A percentile compares a stretch with the other conserved stretches of the same genome.
phyloP scores from a whole-genome alignment of 2,329 filamentous ascomycete genomes.

The Sporothrix pseudoabietina region DNA sequence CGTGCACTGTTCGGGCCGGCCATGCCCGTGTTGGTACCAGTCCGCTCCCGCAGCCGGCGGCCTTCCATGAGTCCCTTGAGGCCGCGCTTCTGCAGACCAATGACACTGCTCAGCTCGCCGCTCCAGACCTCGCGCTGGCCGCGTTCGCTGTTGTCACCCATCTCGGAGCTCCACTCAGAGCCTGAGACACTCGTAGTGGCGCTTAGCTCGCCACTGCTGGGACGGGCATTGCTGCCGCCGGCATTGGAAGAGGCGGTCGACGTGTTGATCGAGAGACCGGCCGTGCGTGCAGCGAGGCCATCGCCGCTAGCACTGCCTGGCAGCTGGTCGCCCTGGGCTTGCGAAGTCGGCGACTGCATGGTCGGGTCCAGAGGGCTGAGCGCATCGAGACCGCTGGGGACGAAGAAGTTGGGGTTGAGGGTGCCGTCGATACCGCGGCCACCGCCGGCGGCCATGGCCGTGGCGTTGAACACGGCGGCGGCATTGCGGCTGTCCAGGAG shows the following conservation, averaged over 20 bases:
- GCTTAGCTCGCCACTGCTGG: constrained; percentile 53
- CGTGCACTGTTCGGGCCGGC: constrained; percentile 20
- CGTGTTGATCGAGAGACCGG: constrained; percentile 54
- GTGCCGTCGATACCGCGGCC: constrained; percentile 76
- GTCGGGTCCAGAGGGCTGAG: constrained; percentile 38
- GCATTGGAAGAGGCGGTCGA: constrained; percentile 37
- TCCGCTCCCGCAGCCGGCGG: constrained; percentile 76
- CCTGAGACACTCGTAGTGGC: constrained; percentile 55
- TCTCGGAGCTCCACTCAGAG: constrained; percentile 60
- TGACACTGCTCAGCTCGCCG: constrained; percentile 81
- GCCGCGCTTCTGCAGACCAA: constrained; percentile 92
- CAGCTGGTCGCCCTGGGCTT: neutral
- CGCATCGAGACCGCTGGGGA: constrained; percentile 52
- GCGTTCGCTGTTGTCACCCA: constrained; percentile 54
- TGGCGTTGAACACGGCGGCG: constrained; percentile 95
- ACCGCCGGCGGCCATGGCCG: constrained; percentile 94
- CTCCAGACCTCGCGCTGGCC: constrained; percentile 71
- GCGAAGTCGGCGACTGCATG: constrained; percentile 31
- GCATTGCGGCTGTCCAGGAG: constrained; percentile 91
- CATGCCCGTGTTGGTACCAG: constrained; percentile 45
- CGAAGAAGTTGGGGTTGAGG: constrained; percentile 65
- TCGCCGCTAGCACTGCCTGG: constrained; percentile 36
- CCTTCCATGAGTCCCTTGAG: constrained; percentile 94
- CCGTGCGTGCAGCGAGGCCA: constrained; percentile 43
- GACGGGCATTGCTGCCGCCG: constrained; percentile 37